Base-by-base conservation (phyloP, 2,329 filamentous ascomycete species). In the Camptophora hylomeconis region DNA sequence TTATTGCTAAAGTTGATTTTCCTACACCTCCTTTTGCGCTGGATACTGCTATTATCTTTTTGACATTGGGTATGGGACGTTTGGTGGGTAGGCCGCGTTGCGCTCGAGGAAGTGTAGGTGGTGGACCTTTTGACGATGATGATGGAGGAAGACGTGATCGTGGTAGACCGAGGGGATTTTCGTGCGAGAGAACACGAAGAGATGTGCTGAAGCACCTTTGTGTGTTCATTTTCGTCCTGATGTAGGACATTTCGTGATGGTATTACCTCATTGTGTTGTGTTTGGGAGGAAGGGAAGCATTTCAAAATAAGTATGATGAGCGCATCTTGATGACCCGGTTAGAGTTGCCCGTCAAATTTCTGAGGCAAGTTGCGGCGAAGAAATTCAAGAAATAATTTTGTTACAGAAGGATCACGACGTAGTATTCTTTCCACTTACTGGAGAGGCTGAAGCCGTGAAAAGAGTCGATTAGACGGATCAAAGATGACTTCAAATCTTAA, bases 1-100 rank as follows among this genome's bases (percentile, higher is more conserved):
- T 98, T 17, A 65, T 79, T 35, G 87, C 77, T 24, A 95, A 75
- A 5, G 89, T 98, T 44, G 83, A 93, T 52, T 98, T 98, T 1
- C 89, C 89, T 1, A 98, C 89, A n/a, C 89, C 89, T 2, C 89
- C 89, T 51, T 98, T 98, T 9, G 89, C 89, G 2, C 86, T 95
- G 3, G 84, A 93, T 9, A 98, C 82, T n/a, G 86, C 84, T 35
- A 98, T 72, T n/a, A 94, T 75, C 51, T 92, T 93, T 41, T 74
- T 70, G 14, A 98, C 87, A 51, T 86, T 75, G 15, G 70, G 69
- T 43, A 98, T 92, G 44, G 72, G 75, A 40, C 82, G 72, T 46
- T 79, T 76, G 44, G 83, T 71, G 0, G 89, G 87, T 7, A 92
- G 67, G 14, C 82, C 81, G 30, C 81, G 73, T 57, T 82, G 80